Evolutionary conservation across 2,329 filamentous ascomycete species (phyloP).

Genomic region (Xylariaceae sp.): DNA sequence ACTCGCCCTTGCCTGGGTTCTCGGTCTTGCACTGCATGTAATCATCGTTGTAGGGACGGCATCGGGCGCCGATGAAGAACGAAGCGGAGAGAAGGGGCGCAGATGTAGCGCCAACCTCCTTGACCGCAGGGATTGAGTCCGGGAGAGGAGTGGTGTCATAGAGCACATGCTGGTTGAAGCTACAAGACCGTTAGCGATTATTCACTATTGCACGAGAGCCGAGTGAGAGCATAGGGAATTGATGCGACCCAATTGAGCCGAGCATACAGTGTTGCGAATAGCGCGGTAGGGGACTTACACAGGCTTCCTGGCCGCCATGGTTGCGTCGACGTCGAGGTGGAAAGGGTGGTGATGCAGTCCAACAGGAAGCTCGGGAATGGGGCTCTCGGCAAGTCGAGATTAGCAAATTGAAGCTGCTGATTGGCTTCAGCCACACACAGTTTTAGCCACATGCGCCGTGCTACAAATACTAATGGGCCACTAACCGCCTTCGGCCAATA

Average conservation of each 20-base stretch:
- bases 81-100: slow-evolving; percentile 87
- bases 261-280: background rate
- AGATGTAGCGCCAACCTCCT: slow-evolving; percentile 89
- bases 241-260: slow-evolving; percentile 19
- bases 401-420: slow-evolving; percentile 34
- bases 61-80: slow-evolving; percentile 96
- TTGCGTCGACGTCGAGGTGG: slow-evolving; percentile 34
- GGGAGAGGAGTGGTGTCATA: slow-evolving; percentile 95
- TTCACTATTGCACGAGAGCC: background rate
- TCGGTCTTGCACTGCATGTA: slow-evolving; percentile 99
- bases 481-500: no score
- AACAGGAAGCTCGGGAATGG: slow-evolving; percentile 28
- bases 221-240: background rate
- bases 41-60: slow-evolving; percentile 95
- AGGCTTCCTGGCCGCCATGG: slow-evolving; percentile 58
- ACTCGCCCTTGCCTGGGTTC: slow-evolving; percentile 82
- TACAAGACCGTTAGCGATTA: slow-evolving; percentile 38
- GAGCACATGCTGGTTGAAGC: slow-evolving; percentile 91
- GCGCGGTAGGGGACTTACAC: slow-evolving; percentile 41
- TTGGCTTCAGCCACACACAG: slow-evolving; percentile 31
- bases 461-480: background rate
- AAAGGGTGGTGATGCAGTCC: slow-evolving; percentile 20
- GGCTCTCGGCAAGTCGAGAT: slow-evolving; percentile 23
- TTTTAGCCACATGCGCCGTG: background rate
- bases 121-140: slow-evolving; percentile 83